Evolutionary conservation across 495 filamentous ascomycete genomes (phyloP), one percentile per base, ranked within the genome.

Genomic region (Daldinia concentrica): DNA sequence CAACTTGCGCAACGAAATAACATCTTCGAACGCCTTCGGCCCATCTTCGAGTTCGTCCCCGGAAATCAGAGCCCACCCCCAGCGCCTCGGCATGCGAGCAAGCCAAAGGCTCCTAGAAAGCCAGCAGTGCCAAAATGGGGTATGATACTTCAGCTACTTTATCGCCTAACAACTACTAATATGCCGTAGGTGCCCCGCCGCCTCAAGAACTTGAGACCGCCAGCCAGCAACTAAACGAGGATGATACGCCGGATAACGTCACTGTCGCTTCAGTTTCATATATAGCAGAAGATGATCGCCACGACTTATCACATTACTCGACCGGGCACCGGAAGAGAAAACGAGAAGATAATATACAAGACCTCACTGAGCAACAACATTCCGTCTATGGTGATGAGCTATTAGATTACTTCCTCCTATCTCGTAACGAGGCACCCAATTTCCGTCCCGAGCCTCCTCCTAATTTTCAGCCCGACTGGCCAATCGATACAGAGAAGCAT

Each of bases 371-470:
- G 68, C 92, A 93, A 71, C 88, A 93, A 65, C 93, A 97, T 77
- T 88, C 91, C n/a, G 83, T 94, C 22, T 98, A 97, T 79, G 91
- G 92, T 19, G 95, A 99, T 66, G 90, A 92, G 64, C 87, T 99
- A 12, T 84, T 99, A 39, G 95, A 99, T 75, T 98, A 98, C 79
- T 98, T 98, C 75, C 90, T 97, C 85, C 82, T 92, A 32, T 90
- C 90, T 26, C 87, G 89, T 24, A 89, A 90, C 34, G 89, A 91
- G 66, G 84, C 88, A 6, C 84, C 90, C 39, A 85, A 85, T 8
- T 84, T 89, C 32, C 90, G 91, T 24, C 93, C 94, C 6, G 85
- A 90, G 45, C 93, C 95, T 7, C 95, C 95, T 0, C 78, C 86
- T 15, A 89, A 92, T 72, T 96, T 95, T 76, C 88, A 97, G 67